Conservation (phyloP, 331 rosid species). For the Rhamnella rubrinervis region DNA sequence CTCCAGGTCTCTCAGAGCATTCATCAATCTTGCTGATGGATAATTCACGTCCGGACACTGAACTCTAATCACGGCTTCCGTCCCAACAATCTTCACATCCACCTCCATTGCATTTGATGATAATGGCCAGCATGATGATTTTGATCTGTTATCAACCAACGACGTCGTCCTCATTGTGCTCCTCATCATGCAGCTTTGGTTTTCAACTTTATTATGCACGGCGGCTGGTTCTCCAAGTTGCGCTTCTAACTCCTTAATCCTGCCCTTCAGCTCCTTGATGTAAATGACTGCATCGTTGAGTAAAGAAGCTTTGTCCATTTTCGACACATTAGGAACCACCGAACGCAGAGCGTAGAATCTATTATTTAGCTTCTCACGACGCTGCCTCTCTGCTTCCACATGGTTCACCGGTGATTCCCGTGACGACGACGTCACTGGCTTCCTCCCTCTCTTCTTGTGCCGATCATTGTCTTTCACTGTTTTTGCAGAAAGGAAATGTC, state of each 20-base stretch:
- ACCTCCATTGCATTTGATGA: constrained; percentile 14
- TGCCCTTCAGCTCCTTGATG: constrained; percentile 52
- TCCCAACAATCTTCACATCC: constrained; percentile 50
- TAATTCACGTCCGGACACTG: constrained; percentile 44
- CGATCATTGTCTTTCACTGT: not conserved
- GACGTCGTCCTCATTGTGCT: not conserved
- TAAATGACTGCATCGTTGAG: constrained; percentile 54
- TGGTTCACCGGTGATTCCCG: constrained; percentile 28
- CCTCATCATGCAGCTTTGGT: not conserved
- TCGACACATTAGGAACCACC: constrained; percentile 65
- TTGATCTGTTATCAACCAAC: not conserved
- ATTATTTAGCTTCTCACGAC: constrained; percentile 58
- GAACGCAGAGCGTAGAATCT: constrained; percentile 67
- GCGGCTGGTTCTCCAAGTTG: not conserved
- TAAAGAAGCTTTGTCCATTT: constrained; percentile 71
- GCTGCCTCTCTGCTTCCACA: constrained; percentile 66
- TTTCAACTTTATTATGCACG: not conserved
- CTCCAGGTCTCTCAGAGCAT: constrained; percentile 47
- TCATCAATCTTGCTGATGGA: constrained; percentile 57
- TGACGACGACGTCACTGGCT: not conserved
- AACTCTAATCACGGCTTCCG: constrained; percentile 54
- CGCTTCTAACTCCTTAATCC: constrained; percentile 27
- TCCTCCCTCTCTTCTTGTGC: constrained; percentile 23
- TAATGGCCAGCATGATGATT: not conserved
- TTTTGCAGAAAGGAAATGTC: constrained; percentile 1